phyloP scores from a whole-genome alignment of 2,329 filamentous ascomycete genomes.

The Stagonosporopsis vannaccii region DNA sequence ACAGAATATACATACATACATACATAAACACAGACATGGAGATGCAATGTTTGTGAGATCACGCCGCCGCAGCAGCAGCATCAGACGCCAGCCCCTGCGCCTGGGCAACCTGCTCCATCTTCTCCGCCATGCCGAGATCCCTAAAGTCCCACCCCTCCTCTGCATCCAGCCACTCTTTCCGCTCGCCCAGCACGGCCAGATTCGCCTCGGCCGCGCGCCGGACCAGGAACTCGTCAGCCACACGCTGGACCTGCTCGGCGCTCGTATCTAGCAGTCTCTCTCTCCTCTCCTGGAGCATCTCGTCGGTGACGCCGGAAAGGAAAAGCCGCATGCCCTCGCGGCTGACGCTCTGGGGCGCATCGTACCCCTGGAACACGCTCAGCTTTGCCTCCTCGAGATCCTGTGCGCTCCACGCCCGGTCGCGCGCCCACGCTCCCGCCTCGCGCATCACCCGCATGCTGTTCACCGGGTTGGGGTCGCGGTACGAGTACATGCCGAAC shows the following conservation, averaged over 20 bases:
- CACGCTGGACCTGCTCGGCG: constrained; percentile 78
- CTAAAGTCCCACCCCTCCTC: constrained; percentile 75
- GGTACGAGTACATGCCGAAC: constrained; percentile 96
- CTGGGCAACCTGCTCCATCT: constrained; percentile 37
- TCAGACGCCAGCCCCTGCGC: constrained; percentile 19
- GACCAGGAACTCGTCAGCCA: constrained; percentile 82
- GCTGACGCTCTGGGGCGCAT: constrained; percentile 87
- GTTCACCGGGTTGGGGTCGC: constrained; percentile 92
- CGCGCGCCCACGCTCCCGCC: constrained; percentile 81
- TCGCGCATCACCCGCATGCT: constrained; percentile 84
- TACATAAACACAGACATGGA: neutral
- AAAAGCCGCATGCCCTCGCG: constrained; percentile 88
- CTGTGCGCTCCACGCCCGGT: constrained; percentile 79
- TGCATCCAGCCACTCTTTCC: constrained; percentile 73
- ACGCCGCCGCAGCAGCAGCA: neutral
- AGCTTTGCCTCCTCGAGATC: constrained; percentile 97
- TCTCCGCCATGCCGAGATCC: constrained; percentile 70
- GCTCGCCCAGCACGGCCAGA: constrained; percentile 80
- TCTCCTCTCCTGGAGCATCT: constrained; percentile 86
- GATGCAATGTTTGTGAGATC: neutral
- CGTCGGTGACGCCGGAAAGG: constrained; percentile 81
- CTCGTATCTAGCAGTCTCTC: constrained; percentile 88
- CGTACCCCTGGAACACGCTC: constrained; percentile 88
- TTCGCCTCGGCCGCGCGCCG: constrained; percentile 70
- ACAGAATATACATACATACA: constrained; percentile 3